Percentiles rank a stretch among this genome's conserved stretches.
Conservation (phyloP, 2,329 filamentous ascomycete genomes). For the Ceratocystis papillata region DNA sequence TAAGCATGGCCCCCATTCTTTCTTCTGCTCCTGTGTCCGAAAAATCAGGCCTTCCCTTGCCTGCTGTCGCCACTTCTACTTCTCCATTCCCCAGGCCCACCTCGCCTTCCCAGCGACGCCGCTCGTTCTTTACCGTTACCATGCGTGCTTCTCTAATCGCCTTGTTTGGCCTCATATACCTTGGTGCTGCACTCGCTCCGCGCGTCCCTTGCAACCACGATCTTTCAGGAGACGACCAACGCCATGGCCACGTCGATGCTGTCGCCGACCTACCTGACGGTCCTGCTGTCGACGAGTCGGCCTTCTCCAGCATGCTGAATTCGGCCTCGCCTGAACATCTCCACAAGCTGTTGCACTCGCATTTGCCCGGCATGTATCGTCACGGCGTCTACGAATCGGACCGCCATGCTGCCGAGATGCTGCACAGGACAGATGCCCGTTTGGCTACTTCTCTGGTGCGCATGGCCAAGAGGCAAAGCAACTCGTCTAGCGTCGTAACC, state of each 20-base stretch:
- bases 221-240: neutral
- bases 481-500: conserved; percentile 31
- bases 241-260: neutral
- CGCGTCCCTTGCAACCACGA: conserved; percentile 13
- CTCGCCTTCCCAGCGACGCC: conserved; percentile 9
- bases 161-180: conserved; percentile 19
- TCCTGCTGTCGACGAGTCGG: conserved; percentile 15
- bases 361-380: conserved; percentile 52
- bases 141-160: conserved; percentile 19
- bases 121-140: conserved; percentile 6
- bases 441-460: conserved; percentile 53
- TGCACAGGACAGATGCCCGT: conserved; percentile 50
- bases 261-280: conserved; percentile 7
- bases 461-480: conserved; percentile 50
- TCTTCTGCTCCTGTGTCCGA: conserved; percentile 13
- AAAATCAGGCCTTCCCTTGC: conserved; percentile 19
- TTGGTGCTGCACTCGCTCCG: conserved; percentile 15
- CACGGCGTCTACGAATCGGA: conserved; percentile 59
- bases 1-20: conserved; percentile 13
- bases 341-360: conserved; percentile 54
- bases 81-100: neutral
- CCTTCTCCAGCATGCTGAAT: conserved; percentile 35
- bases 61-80: conserved; percentile 11
- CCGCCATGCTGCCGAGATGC: conserved; percentile 50
- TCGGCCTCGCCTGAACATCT: conserved; percentile 49